Percentiles rank a stretch among this genome's conserved stretches.
Conservation (phyloP, 768 basidiomycete species). For the Russula brevipes region DNA sequence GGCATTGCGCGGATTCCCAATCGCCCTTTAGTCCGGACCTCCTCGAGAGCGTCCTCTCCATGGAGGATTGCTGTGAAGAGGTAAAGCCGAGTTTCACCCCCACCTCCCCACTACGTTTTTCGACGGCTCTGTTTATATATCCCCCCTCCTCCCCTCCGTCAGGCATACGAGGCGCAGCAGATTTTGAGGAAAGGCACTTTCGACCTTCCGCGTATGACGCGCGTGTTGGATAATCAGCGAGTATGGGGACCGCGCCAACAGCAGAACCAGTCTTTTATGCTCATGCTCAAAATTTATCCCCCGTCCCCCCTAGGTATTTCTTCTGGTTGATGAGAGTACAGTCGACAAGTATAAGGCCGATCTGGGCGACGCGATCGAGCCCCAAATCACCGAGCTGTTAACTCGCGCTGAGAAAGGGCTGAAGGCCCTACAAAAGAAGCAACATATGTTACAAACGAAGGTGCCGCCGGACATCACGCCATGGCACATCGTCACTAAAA, state of each 20-base stretch:
- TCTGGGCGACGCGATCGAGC: slow-evolving; percentile 75
- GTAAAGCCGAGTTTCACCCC: slow-evolving; percentile 31
- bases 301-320: slow-evolving; percentile 52
- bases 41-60: slow-evolving; percentile 67
- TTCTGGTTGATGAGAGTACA: slow-evolving; percentile 66
- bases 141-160: not conserved
- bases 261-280: not conserved
- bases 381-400: slow-evolving; percentile 70
- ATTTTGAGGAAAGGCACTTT: slow-evolving; percentile 63
- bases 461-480: slow-evolving; percentile 34
- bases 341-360: slow-evolving; percentile 71
- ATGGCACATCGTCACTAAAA: not conserved
- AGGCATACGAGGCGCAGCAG: slow-evolving; percentile 67
- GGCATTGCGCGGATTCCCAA: slow-evolving; percentile 59
- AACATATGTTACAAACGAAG: slow-evolving; percentile 57
- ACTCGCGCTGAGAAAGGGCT: slow-evolving; percentile 67
- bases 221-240: slow-evolving; percentile 60
- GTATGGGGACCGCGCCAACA: slow-evolving; percentile 36
- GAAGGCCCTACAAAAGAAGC: slow-evolving; percentile 54
- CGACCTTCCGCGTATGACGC: slow-evolving; percentile 67
- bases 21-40: slow-evolving; percentile 66
- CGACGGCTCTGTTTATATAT: not conserved
- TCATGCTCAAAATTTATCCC: not conserved
- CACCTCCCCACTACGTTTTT: not conserved
- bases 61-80: slow-evolving; percentile 82